Percentiles rank a stretch among this genome's conserved stretches.
These are phyloP conservation scores for Kluyveromyces aestuarii DNA, from an alignment of 805 yeast genomes.

Conservation along the genomic window DNA sequence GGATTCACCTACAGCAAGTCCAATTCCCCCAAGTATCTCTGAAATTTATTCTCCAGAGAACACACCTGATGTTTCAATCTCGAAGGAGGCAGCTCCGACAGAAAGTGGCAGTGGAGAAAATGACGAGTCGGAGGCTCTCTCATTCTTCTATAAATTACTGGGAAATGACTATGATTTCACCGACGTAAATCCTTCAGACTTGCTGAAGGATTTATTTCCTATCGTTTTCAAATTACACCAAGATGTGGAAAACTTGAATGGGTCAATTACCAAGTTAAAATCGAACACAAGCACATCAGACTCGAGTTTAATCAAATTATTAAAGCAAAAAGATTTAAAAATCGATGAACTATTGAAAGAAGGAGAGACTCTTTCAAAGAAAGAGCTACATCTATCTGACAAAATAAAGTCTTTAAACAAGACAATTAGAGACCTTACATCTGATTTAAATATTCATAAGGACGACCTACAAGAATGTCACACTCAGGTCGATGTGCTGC, in stretches of 20 bases:
- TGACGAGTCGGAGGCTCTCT: background rate
- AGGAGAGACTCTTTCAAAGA: conserved; percentile 62
- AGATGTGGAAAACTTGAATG: background rate
- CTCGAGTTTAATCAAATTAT: conserved; percentile 14
- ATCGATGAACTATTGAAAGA: conserved; percentile 63
- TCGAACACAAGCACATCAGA: conserved; percentile 6
- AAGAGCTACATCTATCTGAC: conserved; percentile 61
- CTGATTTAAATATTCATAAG: conserved; percentile 17
- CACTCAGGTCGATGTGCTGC: conserved; percentile 18
- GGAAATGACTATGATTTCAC: background rate
- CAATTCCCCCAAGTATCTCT: background rate
- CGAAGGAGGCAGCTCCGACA: background rate
- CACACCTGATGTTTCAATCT: background rate
- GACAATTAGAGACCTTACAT: conserved; percentile 19
- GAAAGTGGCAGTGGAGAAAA: background rate
- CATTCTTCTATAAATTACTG: background rate
- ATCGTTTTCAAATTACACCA: background rate
- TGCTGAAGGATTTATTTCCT: background rate
- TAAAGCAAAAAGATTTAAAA: conserved; percentile 40
- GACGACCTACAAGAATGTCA: conserved; percentile 21
- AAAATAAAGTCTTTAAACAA: conserved; percentile 54
- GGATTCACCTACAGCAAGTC: background rate
- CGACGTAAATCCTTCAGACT: background rate
- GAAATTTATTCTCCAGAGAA: background rate
- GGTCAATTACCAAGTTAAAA: background rate